phyloP scores from a whole-genome alignment of 345 rosid genomes.

The Conringia planisiliqua region DNA sequence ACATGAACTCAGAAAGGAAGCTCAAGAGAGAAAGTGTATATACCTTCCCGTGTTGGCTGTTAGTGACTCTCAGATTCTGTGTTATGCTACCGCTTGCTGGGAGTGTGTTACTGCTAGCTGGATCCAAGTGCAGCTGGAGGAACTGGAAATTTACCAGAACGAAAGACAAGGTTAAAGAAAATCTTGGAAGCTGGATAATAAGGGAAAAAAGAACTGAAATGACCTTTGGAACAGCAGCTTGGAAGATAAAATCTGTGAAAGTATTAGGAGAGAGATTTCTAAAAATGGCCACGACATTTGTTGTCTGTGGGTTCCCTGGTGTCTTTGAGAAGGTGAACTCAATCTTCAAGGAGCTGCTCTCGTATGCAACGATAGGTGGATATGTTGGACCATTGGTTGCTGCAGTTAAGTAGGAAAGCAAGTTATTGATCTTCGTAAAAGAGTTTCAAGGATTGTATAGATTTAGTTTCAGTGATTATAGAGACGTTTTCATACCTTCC shows the following conservation, averaged over 20 bases:
- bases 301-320: slow-evolving; percentile 67
- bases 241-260: slow-evolving; percentile 79
- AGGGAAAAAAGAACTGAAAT: neutral
- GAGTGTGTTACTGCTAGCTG: slow-evolving; percentile 76
- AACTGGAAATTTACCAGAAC: slow-evolving; percentile 50
- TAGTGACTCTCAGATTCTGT: slow-evolving; percentile 72
- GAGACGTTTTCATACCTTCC: slow-evolving; percentile 46
- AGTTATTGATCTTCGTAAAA: neutral
- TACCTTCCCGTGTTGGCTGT: slow-evolving; percentile 99
- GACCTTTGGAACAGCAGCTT: slow-evolving; percentile 99
- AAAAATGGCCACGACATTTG: slow-evolving; percentile 70
- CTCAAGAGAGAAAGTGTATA: neutral
- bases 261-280: slow-evolving; percentile 61
- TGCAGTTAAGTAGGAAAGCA: slow-evolving; percentile 28
- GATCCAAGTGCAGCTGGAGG: slow-evolving; percentile 91
- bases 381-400: slow-evolving; percentile 73
- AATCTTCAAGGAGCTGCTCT: slow-evolving; percentile 78
- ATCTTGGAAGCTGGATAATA: neutral
- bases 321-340: slow-evolving; percentile 75
- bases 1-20: neutral
- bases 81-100: slow-evolving; percentile 58
- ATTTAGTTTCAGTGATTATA: neutral
- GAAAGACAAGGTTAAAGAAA: slow-evolving; percentile 10
- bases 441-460: slow-evolving; percentile 15
- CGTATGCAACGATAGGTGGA: slow-evolving; percentile 74